These are phyloP conservation scores for Trichoderma sp. DNA, from an alignment of 2,329 filamentous ascomycete species.

Conservation along the genomic window DNA sequence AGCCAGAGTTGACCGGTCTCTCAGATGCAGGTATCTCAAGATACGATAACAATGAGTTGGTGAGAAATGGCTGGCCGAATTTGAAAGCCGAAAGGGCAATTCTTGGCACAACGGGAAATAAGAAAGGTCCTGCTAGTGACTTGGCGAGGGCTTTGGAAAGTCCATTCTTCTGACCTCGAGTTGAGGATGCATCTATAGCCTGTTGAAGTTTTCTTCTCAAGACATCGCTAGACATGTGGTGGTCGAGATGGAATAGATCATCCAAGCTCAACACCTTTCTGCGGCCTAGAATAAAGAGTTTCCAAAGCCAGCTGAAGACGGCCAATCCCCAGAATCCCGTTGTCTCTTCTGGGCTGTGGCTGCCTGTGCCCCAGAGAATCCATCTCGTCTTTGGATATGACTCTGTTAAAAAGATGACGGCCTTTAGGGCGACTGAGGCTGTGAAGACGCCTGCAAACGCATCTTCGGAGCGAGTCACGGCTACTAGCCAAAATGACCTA, in stretches of 20 bases:
- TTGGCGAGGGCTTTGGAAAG: slow-evolving; percentile 15
- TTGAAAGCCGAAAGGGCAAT: slow-evolving; percentile 35
- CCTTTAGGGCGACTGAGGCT: slow-evolving; percentile 36
- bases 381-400: slow-evolving; percentile 39
- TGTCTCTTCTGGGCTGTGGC: slow-evolving; percentile 41
- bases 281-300: slow-evolving; percentile 38
- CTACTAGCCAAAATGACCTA: slow-evolving; percentile 27
- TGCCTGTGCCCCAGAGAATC: slow-evolving; percentile 36
- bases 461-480: slow-evolving; percentile 24
- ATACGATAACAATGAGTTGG: slow-evolving; percentile 38
- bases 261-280: slow-evolving; percentile 32
- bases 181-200: neutral
- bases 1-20: slow-evolving; percentile 31
- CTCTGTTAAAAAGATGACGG: slow-evolving; percentile 38
- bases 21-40: slow-evolving; percentile 28
- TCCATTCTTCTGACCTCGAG: neutral
- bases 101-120: slow-evolving; percentile 34
- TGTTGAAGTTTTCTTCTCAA: slow-evolving; percentile 16
- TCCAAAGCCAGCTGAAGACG: slow-evolving; percentile 38
- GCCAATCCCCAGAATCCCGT: slow-evolving; percentile 34
- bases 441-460: slow-evolving; percentile 36
- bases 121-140: slow-evolving; percentile 28
- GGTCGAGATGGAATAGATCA: slow-evolving; percentile 38
- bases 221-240: slow-evolving; percentile 28
- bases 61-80: slow-evolving; percentile 42